A percentile compares a stretch with the other conserved stretches of the same genome.
Conservation (phyloP, 495 filamentous ascomycete genomes). For the Niebla homalea region DNA sequence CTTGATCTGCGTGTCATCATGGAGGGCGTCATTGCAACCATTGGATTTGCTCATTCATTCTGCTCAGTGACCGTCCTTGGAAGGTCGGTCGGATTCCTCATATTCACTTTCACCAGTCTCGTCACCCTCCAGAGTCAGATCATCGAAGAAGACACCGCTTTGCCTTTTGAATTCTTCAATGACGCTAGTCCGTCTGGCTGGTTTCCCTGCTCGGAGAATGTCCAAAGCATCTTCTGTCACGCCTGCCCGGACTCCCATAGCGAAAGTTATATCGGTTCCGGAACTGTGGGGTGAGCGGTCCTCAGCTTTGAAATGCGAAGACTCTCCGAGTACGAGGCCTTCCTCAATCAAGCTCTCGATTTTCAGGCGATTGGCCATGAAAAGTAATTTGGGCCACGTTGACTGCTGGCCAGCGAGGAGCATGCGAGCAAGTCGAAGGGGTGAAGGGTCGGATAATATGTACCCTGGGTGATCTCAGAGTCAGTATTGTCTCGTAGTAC, state of each 20-base stretch:
- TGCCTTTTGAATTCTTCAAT: constrained; percentile 48
- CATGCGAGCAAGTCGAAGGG: constrained; percentile 69
- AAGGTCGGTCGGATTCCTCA: constrained; percentile 1
- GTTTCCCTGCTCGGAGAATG: not conserved
- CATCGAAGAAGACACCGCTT: constrained; percentile 45
- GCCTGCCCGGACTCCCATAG: constrained; percentile 1
- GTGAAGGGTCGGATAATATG: constrained; percentile 71
- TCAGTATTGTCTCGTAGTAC: too few relatives aligned
- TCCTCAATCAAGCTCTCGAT: constrained; percentile 68
- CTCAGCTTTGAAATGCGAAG: not conserved
- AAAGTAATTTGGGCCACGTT: constrained; percentile 80
- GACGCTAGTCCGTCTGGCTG: constrained; percentile 26
- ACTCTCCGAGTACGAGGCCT: constrained; percentile 47
- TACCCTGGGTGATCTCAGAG: constrained; percentile 19
- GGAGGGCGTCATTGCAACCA: not conserved
- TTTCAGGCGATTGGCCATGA: constrained; percentile 73
- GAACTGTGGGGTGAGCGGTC: too few relatives aligned
- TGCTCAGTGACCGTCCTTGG: constrained; percentile 7
- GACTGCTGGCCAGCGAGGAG: constrained; percentile 74
- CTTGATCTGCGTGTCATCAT: not conserved
- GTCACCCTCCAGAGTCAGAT: constrained; percentile 24
- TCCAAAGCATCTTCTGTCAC: not conserved
- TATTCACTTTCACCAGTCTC: constrained; percentile 15
- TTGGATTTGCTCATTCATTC: not conserved
- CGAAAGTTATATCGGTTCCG: not conserved